Evolutionary conservation across 148 eudicot genomes (phyloP), one percentile per base, ranked within the genome.

Genomic region (Chenopodium formosanum): DNA sequence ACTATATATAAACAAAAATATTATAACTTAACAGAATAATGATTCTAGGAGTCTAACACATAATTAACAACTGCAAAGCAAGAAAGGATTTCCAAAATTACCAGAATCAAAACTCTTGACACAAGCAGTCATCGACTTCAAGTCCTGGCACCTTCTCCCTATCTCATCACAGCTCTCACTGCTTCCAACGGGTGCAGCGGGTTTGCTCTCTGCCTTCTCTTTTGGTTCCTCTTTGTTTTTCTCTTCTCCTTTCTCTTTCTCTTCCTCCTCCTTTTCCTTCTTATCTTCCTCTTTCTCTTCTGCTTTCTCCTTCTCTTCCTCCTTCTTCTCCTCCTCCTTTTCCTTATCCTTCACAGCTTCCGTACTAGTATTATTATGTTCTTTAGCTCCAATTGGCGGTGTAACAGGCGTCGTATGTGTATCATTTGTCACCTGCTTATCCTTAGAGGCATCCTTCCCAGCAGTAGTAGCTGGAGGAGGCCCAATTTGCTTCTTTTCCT

Each of bases 41-140:
- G 64, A 52, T 6, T 27, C 7, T 29, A 58, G 72, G 6, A 81
- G 62, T 22, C 74, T 25, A 78, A 72, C 23, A 56, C 22, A 58
- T 34, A 25, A 67, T 16, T 1, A 78, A 44, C 37, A 63, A 16
- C 32, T 17, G 23, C 34, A 78, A 53, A 25, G 34, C 25, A 86
- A 14, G 76, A 58, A 79, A 47, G 65, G 64, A 34, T 46, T 23
- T 76, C 74, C n/a, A 86, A 69, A 63, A 64, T 83, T 83, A 88
- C 93, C 90, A 80, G 60, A 63, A 47, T 87, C 85, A 34, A 79
- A 75, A 77, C 83, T 75, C 82, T 85, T 79, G 73, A 89, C 70
- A 83, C 95, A 92, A 77, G 91, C 95, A 72, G 79, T 56, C 90
- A 92, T 78, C 27, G 72, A 83, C 82, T 79, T 83, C 65, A 53